Evolutionary conservation across 1,284 basidiomycete genomes (phyloP).

Genomic region (Trichosporon coremiiforme): DNA sequence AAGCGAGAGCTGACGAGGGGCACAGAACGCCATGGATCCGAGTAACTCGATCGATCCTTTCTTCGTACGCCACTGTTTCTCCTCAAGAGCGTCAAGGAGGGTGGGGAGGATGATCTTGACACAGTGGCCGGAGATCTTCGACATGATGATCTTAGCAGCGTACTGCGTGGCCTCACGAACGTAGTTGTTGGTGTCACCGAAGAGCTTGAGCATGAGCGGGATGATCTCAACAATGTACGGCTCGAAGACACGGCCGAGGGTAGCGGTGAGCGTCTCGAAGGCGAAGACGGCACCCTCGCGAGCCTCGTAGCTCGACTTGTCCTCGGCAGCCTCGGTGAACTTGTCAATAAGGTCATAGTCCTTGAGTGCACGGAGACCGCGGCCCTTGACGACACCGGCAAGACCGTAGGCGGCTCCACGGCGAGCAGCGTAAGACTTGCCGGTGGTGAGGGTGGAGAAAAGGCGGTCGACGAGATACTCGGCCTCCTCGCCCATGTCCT

Average conservation of each 20-base stretch:
- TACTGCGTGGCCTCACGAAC: constrained; percentile 95
- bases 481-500: constrained; percentile 68
- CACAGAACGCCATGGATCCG: constrained; percentile 97
- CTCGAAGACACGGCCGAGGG: constrained; percentile 83
- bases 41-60: constrained; percentile 96
- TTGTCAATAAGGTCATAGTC: constrained; percentile 77
- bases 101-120: constrained; percentile 94
- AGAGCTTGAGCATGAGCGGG: constrained; percentile 80
- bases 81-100: constrained; percentile 86
- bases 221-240: constrained; percentile 87
- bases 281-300: constrained; percentile 95
- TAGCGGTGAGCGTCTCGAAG: constrained; percentile 85
- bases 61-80: constrained; percentile 99
- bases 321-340: constrained; percentile 76
- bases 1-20: constrained; percentile 89
- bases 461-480: constrained; percentile 73
- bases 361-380: constrained; percentile 82
- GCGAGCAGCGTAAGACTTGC: constrained; percentile 84
- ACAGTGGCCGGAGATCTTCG: constrained; percentile 84
- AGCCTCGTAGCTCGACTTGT: constrained; percentile 83
- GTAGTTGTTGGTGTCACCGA: constrained; percentile 86
- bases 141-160: constrained; percentile 92
- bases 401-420: constrained; percentile 96
- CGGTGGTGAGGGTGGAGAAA: constrained; percentile 73
- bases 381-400: constrained; percentile 87